These are phyloP conservation scores for Venturia oleaginea DNA, from an alignment of 2,329 filamentous ascomycete genomes.

Conservation along the genomic window DNA sequence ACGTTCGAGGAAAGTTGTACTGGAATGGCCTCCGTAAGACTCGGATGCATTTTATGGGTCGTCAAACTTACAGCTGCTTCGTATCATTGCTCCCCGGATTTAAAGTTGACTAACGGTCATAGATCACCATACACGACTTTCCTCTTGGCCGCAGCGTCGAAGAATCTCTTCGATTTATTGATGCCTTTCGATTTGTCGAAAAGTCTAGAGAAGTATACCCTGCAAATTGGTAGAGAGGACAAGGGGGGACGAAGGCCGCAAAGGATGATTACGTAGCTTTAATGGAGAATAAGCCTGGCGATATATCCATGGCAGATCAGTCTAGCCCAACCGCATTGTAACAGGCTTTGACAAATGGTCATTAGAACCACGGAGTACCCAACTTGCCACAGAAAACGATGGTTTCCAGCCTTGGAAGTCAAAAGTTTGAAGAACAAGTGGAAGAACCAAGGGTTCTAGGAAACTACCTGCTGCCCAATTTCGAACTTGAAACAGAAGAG, in stretches of 20 bases:
- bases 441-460: no score
- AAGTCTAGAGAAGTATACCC: slow-evolving; percentile 36
- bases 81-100: no score
- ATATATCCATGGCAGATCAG: not conserved
- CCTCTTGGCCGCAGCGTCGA: slow-evolving; percentile 53
- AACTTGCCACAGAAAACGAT: not conserved
- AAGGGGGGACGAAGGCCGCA: slow-evolving; percentile 24
- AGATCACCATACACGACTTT: slow-evolving; percentile 14
- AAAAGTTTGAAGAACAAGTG: not conserved
- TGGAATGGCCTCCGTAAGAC: no score
- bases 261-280: not conserved
- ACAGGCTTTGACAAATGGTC: not conserved
- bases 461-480: not conserved
- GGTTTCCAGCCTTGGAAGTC: not conserved
- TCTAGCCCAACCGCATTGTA: not conserved
- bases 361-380: not conserved
- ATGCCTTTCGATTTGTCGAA: slow-evolving; percentile 37
- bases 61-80: no score
- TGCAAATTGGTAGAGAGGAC: slow-evolving; percentile 34
- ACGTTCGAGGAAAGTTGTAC: not conserved
- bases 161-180: slow-evolving; percentile 50
- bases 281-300: not conserved
- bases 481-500: not conserved
- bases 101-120: not conserved
- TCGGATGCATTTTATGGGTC: no score